Conservation (phyloP, 2,329 filamentous ascomycete species). For the Ophiostoma sp. region DNA sequence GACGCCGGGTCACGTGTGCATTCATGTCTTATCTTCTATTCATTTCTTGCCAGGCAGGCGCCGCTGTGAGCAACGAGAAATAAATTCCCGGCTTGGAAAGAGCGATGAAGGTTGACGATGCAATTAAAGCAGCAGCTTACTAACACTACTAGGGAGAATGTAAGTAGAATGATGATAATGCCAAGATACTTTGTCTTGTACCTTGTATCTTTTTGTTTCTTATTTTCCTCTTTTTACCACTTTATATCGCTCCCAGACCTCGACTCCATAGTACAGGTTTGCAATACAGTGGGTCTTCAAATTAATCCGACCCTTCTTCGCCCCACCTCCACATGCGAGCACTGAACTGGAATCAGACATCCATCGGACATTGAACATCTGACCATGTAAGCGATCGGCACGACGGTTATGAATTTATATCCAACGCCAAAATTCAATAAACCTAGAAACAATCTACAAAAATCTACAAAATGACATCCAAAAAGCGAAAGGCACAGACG, state of each 20-base stretch:
- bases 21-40: neutral
- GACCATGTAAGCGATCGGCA: neutral
- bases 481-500: conserved; percentile 13
- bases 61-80: neutral
- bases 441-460: no score
- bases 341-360: neutral
- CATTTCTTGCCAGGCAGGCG: neutral
- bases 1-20: conserved; percentile 23
- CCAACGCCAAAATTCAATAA: neutral
- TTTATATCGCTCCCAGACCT: neutral
- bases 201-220: neutral
- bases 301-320: conserved; percentile 8
- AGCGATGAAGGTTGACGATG: neutral
- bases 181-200: neutral
- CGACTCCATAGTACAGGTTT: neutral
- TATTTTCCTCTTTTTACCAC: neutral
- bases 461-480: neutral
- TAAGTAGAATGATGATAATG: neutral
- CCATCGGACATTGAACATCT: neutral
- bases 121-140: neutral
- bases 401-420: neutral
- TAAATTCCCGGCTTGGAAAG: neutral
- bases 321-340: conserved; percentile 10
- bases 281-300: conserved; percentile 6
- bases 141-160: neutral